Evolutionary conservation across 768 basidiomycete genomes (phyloP).

Genomic region (Lactarius evosmus): DNA sequence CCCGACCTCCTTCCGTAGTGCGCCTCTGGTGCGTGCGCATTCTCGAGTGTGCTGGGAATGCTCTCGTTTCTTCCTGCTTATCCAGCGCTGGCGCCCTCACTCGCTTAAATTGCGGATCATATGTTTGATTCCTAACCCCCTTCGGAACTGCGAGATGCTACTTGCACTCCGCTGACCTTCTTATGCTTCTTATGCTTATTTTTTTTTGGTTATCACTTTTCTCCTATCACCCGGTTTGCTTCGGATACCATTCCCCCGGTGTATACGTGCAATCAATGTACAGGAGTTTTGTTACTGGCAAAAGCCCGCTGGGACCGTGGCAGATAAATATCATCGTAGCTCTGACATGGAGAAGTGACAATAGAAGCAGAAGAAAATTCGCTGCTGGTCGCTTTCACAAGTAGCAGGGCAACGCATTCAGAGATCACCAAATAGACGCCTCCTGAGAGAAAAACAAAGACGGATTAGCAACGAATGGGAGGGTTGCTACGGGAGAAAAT

Average conservation of each 20-base stretch:
- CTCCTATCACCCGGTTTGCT: slow-evolving; percentile 5
- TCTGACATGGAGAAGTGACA: not conserved
- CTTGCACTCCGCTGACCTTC: slow-evolving; percentile 1
- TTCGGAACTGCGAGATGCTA: not conserved
- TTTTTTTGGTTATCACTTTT: not conserved
- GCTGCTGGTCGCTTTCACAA: not conserved
- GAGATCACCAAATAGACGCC: slow-evolving; percentile 61
- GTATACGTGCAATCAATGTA: slow-evolving; percentile 22
- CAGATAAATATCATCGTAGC: not conserved
- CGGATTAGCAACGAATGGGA: not conserved
- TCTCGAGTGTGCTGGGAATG: not conserved
- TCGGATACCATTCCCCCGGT: slow-evolving; percentile 16
- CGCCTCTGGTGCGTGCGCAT: not conserved
- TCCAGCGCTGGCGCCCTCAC: slow-evolving; percentile 19
- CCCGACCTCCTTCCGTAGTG: not conserved
- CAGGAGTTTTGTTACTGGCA: not conserved
- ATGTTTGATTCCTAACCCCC: not conserved
- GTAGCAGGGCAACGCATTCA: slow-evolving; percentile 22
- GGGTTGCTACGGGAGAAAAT: not conserved
- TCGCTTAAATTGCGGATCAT: not conserved
- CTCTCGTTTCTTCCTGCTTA: slow-evolving; percentile 2
- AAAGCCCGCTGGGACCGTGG: not conserved
- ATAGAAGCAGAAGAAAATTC: not conserved
- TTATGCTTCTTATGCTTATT: slow-evolving; percentile 14
- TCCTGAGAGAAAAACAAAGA: slow-evolving; percentile 45